Evolutionary conservation across 257 asterid species (phyloP).

Genomic region (Salvia hispanica): DNA sequence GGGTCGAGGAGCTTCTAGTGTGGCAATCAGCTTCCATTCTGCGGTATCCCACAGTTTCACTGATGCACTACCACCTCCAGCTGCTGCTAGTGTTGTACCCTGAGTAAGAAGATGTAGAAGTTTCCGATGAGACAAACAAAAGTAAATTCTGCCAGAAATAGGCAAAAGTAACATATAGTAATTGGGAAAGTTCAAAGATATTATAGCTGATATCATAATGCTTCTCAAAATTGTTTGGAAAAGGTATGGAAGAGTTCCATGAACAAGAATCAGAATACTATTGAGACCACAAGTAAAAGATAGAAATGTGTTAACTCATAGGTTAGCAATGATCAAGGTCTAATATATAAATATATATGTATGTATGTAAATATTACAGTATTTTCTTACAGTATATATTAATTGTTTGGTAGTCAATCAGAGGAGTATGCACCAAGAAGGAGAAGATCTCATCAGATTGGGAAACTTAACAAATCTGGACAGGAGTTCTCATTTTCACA

Average conservation of each 20-base stretch:
- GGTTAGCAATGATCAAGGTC: not conserved
- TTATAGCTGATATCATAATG: slow-evolving; percentile 9
- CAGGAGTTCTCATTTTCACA: not conserved
- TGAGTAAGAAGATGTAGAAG: slow-evolving; percentile 27
- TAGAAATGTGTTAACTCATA: slow-evolving; percentile 4
- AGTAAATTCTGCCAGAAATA: not conserved
- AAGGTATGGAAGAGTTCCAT: not conserved
- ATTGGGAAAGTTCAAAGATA: not conserved
- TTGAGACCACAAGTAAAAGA: not conserved
- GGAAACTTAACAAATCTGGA: slow-evolving; percentile 8
- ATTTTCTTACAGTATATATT: not conserved
- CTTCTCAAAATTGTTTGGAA: slow-evolving; percentile 16
- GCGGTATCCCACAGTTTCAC: slow-evolving; percentile 93
- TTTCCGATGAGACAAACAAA: slow-evolving; percentile 11
- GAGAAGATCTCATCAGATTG: slow-evolving; percentile 3
- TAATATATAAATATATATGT: not conserved
- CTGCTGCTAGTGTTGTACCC: slow-evolving; percentile 94
- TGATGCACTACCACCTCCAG: slow-evolving; percentile 98
- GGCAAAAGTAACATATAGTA: not conserved
- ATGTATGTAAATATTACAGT: not conserved
- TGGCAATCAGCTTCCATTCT: slow-evolving; percentile 66
- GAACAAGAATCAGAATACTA: not conserved
- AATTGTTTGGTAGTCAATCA: not conserved
- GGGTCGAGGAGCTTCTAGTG: slow-evolving; percentile 82
- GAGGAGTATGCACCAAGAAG: not conserved